Evolutionary conservation across 148 eudicot genomes (phyloP).

Genomic region (Gaultheria prostrata): DNA sequence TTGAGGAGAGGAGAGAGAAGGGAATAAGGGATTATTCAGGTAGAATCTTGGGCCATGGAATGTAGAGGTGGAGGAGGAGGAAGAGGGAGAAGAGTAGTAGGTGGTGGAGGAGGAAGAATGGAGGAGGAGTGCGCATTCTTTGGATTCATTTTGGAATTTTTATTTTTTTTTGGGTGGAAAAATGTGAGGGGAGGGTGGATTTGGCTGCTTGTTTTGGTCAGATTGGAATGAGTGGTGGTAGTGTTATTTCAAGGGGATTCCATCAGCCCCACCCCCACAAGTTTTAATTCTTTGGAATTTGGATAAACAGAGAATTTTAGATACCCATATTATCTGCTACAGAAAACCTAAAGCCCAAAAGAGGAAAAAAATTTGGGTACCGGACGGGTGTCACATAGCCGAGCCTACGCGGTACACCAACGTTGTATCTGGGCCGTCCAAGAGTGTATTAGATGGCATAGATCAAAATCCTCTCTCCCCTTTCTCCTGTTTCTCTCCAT

Average conservation of each 20-base stretch:
- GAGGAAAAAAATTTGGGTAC: too few species aligned
- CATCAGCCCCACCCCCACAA: slow-evolving; percentile 6
- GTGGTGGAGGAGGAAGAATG: slow-evolving; percentile 8
- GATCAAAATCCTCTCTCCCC: too few species aligned
- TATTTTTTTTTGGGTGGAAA: slow-evolving; percentile 2
- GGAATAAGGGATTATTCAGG: slow-evolving; percentile 36
- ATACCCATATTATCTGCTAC: not conserved
- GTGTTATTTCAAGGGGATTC: slow-evolving; percentile 14
- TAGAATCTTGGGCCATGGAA: slow-evolving; percentile 59
- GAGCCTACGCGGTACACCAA: too few species aligned
- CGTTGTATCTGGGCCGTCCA: too few species aligned
- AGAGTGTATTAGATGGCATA: too few species aligned
- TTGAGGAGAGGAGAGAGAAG: not conserved
- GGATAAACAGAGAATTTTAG: not conserved
- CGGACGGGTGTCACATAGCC: too few species aligned
- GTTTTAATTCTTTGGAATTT: not conserved
- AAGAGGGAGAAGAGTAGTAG: slow-evolving; percentile 19
- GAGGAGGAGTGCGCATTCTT: slow-evolving; percentile 17
- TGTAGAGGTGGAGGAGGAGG: slow-evolving; percentile 24
- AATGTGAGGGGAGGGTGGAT: slow-evolving; percentile 17
- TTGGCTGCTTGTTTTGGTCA: slow-evolving; percentile 27
- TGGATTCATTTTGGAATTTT: not conserved
- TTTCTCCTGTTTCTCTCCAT: too few species aligned
- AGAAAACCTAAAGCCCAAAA: not conserved
- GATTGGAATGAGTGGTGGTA: slow-evolving; percentile 38